These are phyloP conservation scores for Ciborinia camelliae DNA, from an alignment of 2,329 filamentous ascomycete genomes.

Conservation along the genomic window DNA sequence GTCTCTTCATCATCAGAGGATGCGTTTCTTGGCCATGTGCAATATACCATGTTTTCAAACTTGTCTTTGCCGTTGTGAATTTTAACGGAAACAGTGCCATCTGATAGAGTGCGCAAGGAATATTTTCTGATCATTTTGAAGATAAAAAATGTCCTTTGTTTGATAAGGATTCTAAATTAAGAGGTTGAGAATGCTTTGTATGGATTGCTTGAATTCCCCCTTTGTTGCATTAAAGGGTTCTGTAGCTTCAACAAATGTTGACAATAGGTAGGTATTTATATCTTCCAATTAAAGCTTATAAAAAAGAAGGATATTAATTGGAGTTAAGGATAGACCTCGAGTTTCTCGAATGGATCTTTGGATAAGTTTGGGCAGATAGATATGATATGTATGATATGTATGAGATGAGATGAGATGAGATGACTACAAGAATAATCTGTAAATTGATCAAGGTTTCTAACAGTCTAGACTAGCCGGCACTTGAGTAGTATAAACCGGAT, in stretches of 20 bases:
- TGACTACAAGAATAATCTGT: not conserved
- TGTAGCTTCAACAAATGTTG: not conserved
- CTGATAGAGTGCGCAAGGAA: not conserved
- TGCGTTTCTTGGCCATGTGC: not conserved
- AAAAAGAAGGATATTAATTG: not conserved
- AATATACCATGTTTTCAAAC: not conserved
- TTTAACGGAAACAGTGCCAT: not conserved
- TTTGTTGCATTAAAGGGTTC: not conserved
- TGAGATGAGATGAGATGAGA: not conserved
- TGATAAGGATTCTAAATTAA: slow-evolving; percentile 1
- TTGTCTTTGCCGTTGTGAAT: not conserved
- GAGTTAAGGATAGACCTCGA: too few species aligned
- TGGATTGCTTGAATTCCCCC: not conserved
- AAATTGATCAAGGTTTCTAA: not conserved
- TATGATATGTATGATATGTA: too few species aligned
- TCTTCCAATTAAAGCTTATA: not conserved
- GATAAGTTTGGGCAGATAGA: not conserved
- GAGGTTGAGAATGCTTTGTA: slow-evolving; percentile 4
- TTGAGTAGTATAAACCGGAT: not conserved
- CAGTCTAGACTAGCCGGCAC: not conserved
- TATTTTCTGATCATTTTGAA: not conserved
- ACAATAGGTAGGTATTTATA: not conserved
- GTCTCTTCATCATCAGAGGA: not conserved
- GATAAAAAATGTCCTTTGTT: not conserved
- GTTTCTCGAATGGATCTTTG: not conserved